phyloP scores from a whole-genome alignment of 768 basidiomycete species.

The Mycena epipterygia region DNA sequence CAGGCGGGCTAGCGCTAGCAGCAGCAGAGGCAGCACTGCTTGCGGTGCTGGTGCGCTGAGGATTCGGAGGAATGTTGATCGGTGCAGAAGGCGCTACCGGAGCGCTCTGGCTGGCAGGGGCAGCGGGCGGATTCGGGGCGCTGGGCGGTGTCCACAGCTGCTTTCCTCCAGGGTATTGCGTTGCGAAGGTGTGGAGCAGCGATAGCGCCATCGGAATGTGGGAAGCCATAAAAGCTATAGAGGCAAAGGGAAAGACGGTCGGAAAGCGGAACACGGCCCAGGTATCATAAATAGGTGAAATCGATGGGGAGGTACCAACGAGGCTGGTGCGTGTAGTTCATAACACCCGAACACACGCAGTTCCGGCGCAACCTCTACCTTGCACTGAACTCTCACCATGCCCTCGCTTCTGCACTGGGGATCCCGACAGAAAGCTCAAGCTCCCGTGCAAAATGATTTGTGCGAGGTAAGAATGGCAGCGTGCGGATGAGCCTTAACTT shows the following conservation, averaged over 20 bases:
- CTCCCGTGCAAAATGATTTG: slow-evolving; percentile 54
- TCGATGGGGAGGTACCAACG: slow-evolving; percentile 45
- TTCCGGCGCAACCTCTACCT: slow-evolving; percentile 39
- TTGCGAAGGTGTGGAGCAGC: slow-evolving; percentile 54
- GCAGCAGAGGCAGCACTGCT: slow-evolving; percentile 38
- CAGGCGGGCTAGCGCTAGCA: slow-evolving; percentile 42
- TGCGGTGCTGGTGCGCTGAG: slow-evolving; percentile 42
- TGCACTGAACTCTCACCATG: slow-evolving; percentile 48
- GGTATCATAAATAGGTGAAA: slow-evolving; percentile 36
- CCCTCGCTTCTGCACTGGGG: slow-evolving; percentile 59
- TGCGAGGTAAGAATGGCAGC: slow-evolving; percentile 56
- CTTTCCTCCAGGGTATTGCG: slow-evolving; percentile 51
- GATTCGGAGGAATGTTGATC: slow-evolving; percentile 44
- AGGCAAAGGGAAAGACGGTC: slow-evolving; percentile 18
- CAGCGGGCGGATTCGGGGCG: slow-evolving; percentile 37
- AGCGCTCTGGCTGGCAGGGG: slow-evolving; percentile 36
- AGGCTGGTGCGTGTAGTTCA: slow-evolving; percentile 50
- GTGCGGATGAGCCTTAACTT: slow-evolving; percentile 22
- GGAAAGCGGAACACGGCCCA: slow-evolving; percentile 36
- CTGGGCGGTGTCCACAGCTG: slow-evolving; percentile 44
- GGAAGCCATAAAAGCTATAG: slow-evolving; percentile 51
- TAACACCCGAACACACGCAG: slow-evolving; percentile 27
- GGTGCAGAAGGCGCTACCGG: slow-evolving; percentile 49
- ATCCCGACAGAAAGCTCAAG: slow-evolving; percentile 45
- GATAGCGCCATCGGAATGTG: slow-evolving; percentile 62